Conservation (phyloP, 2,329 filamentous ascomycete genomes). For the Ceratocystis smalleyi region DNA sequence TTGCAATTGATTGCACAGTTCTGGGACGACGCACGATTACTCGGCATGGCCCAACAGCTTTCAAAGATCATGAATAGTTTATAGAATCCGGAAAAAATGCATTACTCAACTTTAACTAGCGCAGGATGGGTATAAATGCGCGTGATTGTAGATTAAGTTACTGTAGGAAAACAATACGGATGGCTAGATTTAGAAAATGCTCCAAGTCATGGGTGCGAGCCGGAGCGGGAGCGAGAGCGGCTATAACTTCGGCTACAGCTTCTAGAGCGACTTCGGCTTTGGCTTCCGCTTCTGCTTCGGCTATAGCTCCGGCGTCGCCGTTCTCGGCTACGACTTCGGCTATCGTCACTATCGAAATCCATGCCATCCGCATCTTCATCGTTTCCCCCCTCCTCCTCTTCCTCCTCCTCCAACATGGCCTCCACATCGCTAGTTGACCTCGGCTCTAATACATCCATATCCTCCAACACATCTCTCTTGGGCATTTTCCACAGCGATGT, state of each 20-base stretch:
- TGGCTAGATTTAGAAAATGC: neutral
- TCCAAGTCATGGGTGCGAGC: neutral
- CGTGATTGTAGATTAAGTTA: constrained; percentile 3
- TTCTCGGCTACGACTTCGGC: constrained; percentile 5
- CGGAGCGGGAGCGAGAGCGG: neutral
- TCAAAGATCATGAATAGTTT: constrained; percentile 21
- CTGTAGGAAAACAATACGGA: neutral
- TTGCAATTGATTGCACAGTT: constrained; percentile 71
- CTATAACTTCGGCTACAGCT: constrained; percentile 17
- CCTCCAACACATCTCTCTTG: constrained; percentile 65
- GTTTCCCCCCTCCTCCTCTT: constrained; percentile 28
- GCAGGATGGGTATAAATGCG: neutral
- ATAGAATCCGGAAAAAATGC: neutral
- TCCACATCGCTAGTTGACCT: constrained; percentile 68
- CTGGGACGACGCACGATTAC: constrained; percentile 53
- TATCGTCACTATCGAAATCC: constrained; percentile 18
- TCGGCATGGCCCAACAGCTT: constrained; percentile 40
- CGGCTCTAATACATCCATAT: constrained; percentile 74
- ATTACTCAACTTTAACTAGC: neutral
- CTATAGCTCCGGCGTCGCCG: constrained; percentile 4
- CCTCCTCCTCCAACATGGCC: constrained; percentile 48
- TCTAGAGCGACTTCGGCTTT: constrained; percentile 17
- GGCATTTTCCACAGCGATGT: constrained; percentile 90
- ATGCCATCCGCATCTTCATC: constrained; percentile 20
- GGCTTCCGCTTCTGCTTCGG: constrained; percentile 17